Evolutionary conservation across 371 early-diverging fungal species (phyloP).

Genomic region (Nematocida major): DNA sequence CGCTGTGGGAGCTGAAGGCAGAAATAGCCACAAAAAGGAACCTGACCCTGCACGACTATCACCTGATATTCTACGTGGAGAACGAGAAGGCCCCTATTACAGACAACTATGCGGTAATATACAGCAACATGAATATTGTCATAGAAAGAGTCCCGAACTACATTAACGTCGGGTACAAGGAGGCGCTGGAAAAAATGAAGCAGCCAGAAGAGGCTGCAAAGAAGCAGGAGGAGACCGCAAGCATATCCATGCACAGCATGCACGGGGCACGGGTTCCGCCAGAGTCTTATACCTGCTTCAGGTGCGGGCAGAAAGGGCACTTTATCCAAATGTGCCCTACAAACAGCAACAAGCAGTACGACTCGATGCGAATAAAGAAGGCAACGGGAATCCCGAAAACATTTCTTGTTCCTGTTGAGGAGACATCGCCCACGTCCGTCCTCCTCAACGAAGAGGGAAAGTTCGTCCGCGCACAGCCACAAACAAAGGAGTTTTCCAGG

Average conservation of each 20-base stretch:
- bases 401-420: slow-evolving; percentile 58
- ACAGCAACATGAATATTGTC: slow-evolving; percentile 60
- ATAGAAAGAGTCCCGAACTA: slow-evolving; percentile 63
- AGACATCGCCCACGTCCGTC: slow-evolving; percentile 47
- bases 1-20: slow-evolving; percentile 64
- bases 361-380: slow-evolving; percentile 61
- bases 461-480: slow-evolving; percentile 63
- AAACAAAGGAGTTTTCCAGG: slow-evolving; percentile 63
- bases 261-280: slow-evolving; percentile 53
- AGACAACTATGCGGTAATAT: slow-evolving; percentile 61
- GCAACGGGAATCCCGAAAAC: slow-evolving; percentile 65
- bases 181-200: slow-evolving; percentile 54
- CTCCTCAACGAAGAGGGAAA: slow-evolving; percentile 60
- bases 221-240: neutral
- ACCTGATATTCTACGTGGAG: slow-evolving; percentile 63
- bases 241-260: slow-evolving; percentile 7
- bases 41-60: slow-evolving; percentile 63
- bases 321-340: slow-evolving; percentile 66
- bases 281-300: slow-evolving; percentile 62
- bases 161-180: slow-evolving; percentile 55
- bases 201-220: neutral
- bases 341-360: slow-evolving; percentile 63
- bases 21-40: slow-evolving; percentile 62
- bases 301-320: slow-evolving; percentile 66
- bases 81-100: slow-evolving; percentile 58